Evolutionary conservation across 1,139 yeast genomes (phyloP), one percentile per base, ranked within the genome.

Genomic region (Geotrichum citri-aurantii): DNA sequence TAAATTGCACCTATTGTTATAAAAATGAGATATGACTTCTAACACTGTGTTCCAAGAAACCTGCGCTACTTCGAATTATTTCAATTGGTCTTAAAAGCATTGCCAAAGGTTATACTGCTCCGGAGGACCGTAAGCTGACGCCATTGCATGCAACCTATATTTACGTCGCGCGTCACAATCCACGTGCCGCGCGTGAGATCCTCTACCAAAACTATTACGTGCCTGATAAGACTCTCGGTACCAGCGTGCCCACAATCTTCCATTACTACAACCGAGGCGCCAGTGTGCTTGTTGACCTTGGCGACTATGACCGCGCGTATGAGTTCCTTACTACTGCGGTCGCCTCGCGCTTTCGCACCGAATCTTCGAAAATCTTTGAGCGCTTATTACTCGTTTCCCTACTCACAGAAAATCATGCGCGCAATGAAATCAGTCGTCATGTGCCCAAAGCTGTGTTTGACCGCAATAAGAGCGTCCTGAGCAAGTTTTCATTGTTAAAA

Each of bases 251-350:
- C 42, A 59, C 59, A 1, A 23, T 61, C 14, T 61, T 59, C 14
- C 33, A 51, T 19, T 70, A 62, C 60, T 69, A 69, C 59, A 66
- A 61, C 57, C 65, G 62, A 54, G 67, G 66, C 1, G 69, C 65
- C 2, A 55, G 59, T 19, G 58, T 68, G 6, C 61, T 64, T 37
- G 56, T 65, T 40, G 61, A 63, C 7, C 40, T 57, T 48, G 57
- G 61, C 47, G 59, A 65, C 3, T 67, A 59, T 58, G 56, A 59
- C 7, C 58, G 59, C 42, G 73, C 73, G 2, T 49, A 52, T 14
- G 66, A 66, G 51, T 62, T 60, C 48, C 55, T 68, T 23, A 57
- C 63, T 3, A 63, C 66, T 52, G 69, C 64, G 8, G 59, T 67
- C 37, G 61, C 63, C 3, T 37, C 58, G 4, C 26, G 61, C 57